Evolutionary conservation across 345 rosid species (phyloP).

Genomic region (Raphanus raphanistrum): DNA sequence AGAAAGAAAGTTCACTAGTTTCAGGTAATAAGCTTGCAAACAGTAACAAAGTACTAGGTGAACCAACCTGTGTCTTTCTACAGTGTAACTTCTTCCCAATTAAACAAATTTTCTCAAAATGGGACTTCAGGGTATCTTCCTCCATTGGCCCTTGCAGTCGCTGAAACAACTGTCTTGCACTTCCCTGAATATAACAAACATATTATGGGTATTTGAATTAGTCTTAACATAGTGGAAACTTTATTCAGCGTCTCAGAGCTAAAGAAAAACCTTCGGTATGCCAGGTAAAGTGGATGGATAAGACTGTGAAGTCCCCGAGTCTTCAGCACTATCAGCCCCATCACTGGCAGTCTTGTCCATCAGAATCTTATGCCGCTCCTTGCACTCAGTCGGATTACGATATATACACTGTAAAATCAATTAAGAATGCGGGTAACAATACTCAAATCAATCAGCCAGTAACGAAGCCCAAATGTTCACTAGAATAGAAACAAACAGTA

Average conservation of each 20-base stretch:
- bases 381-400: conserved; percentile 90
- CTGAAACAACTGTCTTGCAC: conserved; percentile 98
- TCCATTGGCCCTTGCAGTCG: conserved; percentile 95
- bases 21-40: conserved; percentile 13
- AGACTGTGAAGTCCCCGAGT: conserved; percentile 95
- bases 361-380: conserved; percentile 90
- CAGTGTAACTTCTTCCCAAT: conserved; percentile 75
- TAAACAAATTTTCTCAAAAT: conserved; percentile 84
- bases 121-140: conserved; percentile 91
- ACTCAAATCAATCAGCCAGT: conserved; percentile 10
- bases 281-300: conserved; percentile 99
- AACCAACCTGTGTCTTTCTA: conserved; percentile 71
- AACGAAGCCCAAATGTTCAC: conserved; percentile 12
- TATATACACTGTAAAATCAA: conserved; percentile 64
- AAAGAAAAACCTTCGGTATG: conserved; percentile 76
- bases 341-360: conserved; percentile 89
- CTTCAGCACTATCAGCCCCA: conserved; percentile 99
- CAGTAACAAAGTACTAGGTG: conserved; percentile 17
- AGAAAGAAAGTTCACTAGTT: conserved; percentile 6
- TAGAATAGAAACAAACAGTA: conserved; percentile 14
- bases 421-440: background rate
- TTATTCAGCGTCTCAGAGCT: conserved; percentile 20
- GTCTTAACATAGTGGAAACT: conserved; percentile 31
- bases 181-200: conserved; percentile 66
- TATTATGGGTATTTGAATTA: conserved; percentile 21